Base-by-base conservation (phyloP, 2,329 filamentous ascomycete genomes). In the Myriosclerotinia duriaeana region DNA sequence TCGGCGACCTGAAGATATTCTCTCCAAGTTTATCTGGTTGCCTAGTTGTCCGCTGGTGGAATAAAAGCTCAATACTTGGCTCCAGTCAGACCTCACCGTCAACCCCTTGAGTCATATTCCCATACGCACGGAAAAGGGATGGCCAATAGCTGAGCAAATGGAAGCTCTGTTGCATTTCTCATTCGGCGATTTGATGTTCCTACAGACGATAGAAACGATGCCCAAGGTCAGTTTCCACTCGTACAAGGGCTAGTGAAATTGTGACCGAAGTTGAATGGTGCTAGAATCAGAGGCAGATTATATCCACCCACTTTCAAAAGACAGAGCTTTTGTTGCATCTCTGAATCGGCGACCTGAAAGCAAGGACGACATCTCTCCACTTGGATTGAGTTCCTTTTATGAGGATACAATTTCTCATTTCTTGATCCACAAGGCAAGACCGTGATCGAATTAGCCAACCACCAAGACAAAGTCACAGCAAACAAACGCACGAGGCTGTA, bases 311-410 rank as follows among this genome's bases (percentile, higher is more conserved):
- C 44, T 40, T 20, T n/a, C 50, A 30, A 50, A 50, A 1, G 14
- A 38, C 6, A 20, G 9, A 36, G 5, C 8, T 20, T 26, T 50
- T 61, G 58, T 61, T 61, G 58, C 44, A 50, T 38, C 30, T 52
- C 58, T 61, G 1, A 60, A 26, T 61, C 58, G 58, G 58, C 44
- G 58, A 60, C 58, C 58, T 60, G 44, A 22, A 60, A 48, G 14
- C 26, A 34, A 38, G 20, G 56, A 36, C 30, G 5, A 12, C 15
- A 17, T 22, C 20, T 22, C 20, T 38, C 30, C 56, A 36, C 1
- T 48, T 60, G 20, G 20, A 17, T 20, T 7, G 26, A 6, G 12
- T 48, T 20, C 2, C 14, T 38, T 38, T 50, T 50, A 50, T 8
- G 20, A 22, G 30, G 17, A 14, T 36, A 1, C 14, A 17, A 17